Conservation (phyloP, 257 asterid species). For the Datura wrightii region DNA sequence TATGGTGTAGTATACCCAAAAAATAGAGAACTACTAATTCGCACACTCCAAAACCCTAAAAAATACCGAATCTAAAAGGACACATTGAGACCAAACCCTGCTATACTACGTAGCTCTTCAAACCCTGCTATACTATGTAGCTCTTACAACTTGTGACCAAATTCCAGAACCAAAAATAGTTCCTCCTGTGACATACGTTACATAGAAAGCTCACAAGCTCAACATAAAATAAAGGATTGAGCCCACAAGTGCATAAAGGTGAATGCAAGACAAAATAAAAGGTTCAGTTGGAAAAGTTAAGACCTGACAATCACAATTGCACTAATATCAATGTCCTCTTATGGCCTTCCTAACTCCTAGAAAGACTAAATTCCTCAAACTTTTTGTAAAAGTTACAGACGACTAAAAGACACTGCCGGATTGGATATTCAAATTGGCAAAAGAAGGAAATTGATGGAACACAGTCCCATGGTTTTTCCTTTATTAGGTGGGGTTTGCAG, state of each 20-base stretch:
- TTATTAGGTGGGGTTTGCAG: neutral
- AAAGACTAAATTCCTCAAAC: neutral
- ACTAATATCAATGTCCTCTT: neutral
- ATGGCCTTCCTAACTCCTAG: neutral
- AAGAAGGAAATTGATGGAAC: neutral
- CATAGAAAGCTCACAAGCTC: conserved; percentile 6
- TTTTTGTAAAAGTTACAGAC: neutral
- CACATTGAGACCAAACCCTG: neutral
- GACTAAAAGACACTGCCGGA: neutral
- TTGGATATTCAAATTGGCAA: neutral
- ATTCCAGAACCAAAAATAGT: neutral
- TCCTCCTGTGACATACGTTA: neutral
- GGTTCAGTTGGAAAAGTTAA: neutral
- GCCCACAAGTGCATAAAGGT: neutral
- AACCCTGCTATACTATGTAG: neutral
- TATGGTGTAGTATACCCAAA: neutral
- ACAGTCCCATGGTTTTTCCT: neutral
- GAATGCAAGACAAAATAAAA: conserved; percentile 5
- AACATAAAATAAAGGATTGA: neutral
- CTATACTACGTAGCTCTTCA: neutral
- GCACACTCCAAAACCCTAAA: neutral
- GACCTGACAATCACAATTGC: neutral
- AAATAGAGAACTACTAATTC: neutral
- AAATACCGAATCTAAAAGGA: neutral
- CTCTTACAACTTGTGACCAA: neutral